Evolutionary conservation across 106 monocot species (phyloP).

Genomic region (Platanthera guangdongensis): DNA sequence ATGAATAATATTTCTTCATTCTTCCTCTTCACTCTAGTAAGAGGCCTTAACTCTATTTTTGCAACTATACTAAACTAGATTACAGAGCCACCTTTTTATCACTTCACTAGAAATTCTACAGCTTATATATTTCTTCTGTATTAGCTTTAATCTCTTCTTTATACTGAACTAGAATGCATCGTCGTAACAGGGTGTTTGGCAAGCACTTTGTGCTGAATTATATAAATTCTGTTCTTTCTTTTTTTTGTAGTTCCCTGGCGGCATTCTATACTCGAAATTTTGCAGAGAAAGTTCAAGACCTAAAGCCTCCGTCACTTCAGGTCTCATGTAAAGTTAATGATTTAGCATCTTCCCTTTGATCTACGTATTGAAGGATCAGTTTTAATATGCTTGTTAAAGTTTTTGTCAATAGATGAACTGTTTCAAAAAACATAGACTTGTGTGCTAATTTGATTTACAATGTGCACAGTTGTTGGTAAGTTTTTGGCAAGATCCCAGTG

Average conservation of each 20-base stretch:
- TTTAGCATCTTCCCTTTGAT: slow-evolving; percentile 27
- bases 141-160: background rate
- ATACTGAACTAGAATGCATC: background rate
- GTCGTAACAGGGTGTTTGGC: background rate
- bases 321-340: slow-evolving; percentile 31
- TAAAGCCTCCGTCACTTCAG: slow-evolving; percentile 96
- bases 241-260: slow-evolving; percentile 69
- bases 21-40: no score
- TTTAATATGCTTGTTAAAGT: background rate
- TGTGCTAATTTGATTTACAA: slow-evolving; percentile 13
- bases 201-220: slow-evolving; percentile 1
- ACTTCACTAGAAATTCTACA: slow-evolving; percentile 3
- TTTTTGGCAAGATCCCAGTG: slow-evolving; percentile 97
- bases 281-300: slow-evolving; percentile 76
- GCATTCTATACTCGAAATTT: slow-evolving; percentile 97
- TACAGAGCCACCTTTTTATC: background rate
- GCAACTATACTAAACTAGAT: background rate
- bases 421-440: background rate
- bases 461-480: slow-evolving; percentile 69
- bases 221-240: slow-evolving; percentile 9
- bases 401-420: background rate
- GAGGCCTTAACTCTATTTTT: background rate
- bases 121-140: background rate
- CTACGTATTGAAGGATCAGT: background rate
- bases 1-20: no score